Percentiles rank a stretch among this genome's conserved stretches.
phyloP scores from a whole-genome alignment of 1,139 yeast genomes.

The Saccharomyces hybrid region DNA sequence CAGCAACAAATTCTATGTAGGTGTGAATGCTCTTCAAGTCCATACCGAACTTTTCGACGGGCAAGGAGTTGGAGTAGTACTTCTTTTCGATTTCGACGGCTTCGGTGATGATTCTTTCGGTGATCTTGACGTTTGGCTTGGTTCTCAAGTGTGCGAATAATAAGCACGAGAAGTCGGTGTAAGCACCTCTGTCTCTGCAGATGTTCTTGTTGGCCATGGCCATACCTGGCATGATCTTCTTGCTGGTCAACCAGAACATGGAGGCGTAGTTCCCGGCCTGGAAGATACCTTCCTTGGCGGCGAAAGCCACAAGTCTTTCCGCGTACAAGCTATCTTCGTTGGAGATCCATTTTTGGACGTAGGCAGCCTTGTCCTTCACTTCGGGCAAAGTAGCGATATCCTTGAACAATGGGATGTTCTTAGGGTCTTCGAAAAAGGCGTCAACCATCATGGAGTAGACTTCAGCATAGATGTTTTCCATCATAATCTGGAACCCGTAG shows the following conservation, averaged over 20 bases:
- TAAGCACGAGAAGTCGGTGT: conserved; percentile 95
- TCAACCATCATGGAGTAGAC: conserved; percentile 92
- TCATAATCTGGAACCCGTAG: conserved; percentile 98
- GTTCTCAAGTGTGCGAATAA: conserved; percentile 85
- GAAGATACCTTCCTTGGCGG: conserved; percentile 98
- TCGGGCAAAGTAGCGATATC: conserved; percentile 93
- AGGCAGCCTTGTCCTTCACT: conserved; percentile 91
- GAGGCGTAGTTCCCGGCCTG: conserved; percentile 97
- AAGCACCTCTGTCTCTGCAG: conserved; percentile 97
- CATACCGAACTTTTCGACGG: conserved; percentile 89
- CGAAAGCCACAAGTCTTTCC: conserved; percentile 95
- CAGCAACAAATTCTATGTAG: conserved; percentile 96
- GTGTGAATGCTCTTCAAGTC: conserved; percentile 88
- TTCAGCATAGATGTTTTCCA: conserved; percentile 98
- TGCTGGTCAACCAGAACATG: conserved; percentile 94
- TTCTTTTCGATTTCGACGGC: conserved; percentile 93
- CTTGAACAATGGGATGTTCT: conserved; percentile 76
- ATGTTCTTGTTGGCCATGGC: conserved; percentile 94
- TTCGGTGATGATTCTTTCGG: conserved; percentile 81
- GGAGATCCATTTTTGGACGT: conserved; percentile 95
- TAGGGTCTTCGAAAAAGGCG: conserved; percentile 89
- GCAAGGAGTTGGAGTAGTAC: conserved; percentile 88
- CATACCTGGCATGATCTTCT: conserved; percentile 97
- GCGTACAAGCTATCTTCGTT: conserved; percentile 82
- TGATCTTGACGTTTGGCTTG: conserved; percentile 73